A percentile compares a stretch with the other conserved stretches of the same genome.
phyloP scores from a whole-genome alignment of 441 rosid species.

The Aquilaria agallochum region DNA sequence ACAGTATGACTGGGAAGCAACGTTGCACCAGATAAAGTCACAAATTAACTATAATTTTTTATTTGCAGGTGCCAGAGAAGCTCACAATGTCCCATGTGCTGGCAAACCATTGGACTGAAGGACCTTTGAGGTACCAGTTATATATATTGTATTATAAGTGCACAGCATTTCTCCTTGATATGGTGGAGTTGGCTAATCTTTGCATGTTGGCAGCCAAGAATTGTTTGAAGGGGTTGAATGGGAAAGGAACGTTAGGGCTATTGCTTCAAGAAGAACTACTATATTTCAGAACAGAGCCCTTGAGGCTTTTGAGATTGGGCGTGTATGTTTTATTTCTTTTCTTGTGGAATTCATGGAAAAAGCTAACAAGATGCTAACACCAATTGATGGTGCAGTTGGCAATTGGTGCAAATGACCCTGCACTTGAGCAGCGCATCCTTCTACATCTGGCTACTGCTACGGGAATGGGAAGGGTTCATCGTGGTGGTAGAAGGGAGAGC shows the following conservation, averaged over 20 bases:
- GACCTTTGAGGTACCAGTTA: slow-evolving; percentile 31
- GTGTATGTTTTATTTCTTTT: slow-evolving; percentile 20
- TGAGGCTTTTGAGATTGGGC: slow-evolving; percentile 44
- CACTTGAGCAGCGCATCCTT: slow-evolving; percentile 47
- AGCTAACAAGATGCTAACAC: too few relatives aligned
- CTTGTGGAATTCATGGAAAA: background rate
- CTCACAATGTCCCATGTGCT: slow-evolving; percentile 50
- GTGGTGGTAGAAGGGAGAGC: slow-evolving; percentile 35
- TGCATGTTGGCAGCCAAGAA: slow-evolving; percentile 36
- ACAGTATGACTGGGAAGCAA: background rate
- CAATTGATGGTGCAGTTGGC: slow-evolving; percentile 27
- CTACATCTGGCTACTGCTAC: slow-evolving; percentile 51
- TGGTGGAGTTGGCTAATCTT: slow-evolving; percentile 5
- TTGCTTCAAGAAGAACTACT: slow-evolving; percentile 31
- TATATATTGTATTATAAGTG: background rate
- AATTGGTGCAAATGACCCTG: slow-evolving; percentile 38
- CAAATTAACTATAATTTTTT: slow-evolving; percentile 1
- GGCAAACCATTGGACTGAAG: slow-evolving; percentile 37
- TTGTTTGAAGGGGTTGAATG: slow-evolving; percentile 43
- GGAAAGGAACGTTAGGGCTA: slow-evolving; percentile 31
- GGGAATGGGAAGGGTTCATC: slow-evolving; percentile 42
- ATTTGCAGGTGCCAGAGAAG: slow-evolving; percentile 47
- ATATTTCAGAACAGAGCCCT: slow-evolving; percentile 43
- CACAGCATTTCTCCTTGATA: background rate
- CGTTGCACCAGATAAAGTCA: background rate